Evolutionary conservation across 345 rosid genomes (phyloP), one percentile per base, ranked within the genome.

Genomic region (Camelina neglecta): DNA sequence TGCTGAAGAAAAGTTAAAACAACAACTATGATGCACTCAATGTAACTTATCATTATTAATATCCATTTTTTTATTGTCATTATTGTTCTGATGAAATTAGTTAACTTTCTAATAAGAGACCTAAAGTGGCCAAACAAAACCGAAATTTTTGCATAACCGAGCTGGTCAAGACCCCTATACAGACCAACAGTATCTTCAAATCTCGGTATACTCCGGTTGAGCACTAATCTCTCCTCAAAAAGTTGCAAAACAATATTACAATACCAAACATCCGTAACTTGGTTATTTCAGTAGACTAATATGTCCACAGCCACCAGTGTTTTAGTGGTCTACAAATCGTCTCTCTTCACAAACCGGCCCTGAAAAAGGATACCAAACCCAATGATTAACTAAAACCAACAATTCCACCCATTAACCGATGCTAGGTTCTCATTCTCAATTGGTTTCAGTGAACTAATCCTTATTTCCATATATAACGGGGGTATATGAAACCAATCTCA

Each of bases 291-390:
- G 15, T 33, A 53, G 9, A 60, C 75, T 49, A 68, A 20, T 76
- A 69, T 47, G 66, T 63, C 48, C 54, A 64, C 53, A 69, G 36
- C 76, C 72, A 72, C 48, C 60, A 8, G 38, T 35, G 0, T 51
- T 62, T 7, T 21, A 67, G 36, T 36, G 38, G 47, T 23, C 60
- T 54, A 67, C 21, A 4, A 54, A 16, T 78, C 71, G 47, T 60
- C 78, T 61, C 66, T 78, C 71, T 78, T 78, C 74, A 78, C 81
- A 73, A 78, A 78, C 74, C 81, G 81, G 54, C 81, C 81, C 81
- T 78, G 70, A 35, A 78, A 49, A 78, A 18, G 31, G 9, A 23
- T 5, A 16, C 11, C 21, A 64, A 65, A 36, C 45, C 23, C 50
- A 71, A 65, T 36, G 60, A 39, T 13, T 26, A 49, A 21, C 42